Base-by-base conservation (phyloP, 768 basidiomycete genomes). In the Suillus brevipes region DNA sequence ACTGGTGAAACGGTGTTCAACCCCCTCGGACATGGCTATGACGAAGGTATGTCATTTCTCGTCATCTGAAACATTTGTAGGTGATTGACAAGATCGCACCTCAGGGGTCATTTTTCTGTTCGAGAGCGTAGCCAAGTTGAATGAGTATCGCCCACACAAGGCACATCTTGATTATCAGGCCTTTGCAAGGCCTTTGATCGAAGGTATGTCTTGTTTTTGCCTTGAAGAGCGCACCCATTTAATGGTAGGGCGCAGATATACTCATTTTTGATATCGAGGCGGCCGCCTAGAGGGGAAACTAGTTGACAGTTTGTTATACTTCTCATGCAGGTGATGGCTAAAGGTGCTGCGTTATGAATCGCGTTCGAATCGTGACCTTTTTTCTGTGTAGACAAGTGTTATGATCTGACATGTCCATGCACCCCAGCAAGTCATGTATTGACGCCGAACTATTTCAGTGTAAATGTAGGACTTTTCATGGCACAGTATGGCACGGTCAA, bases 31-130 rank as follows among this genome's bases (percentile, higher is more conserved):
- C 75, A 63, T 9, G 69, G 66, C 58, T 76, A 57, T 50, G 71
- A 73, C 55, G 62, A 68, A 64, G 73, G 74, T 76, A 23, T 34
- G 16, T 10, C 8, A 63, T 52, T 28, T 43, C 12, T 20, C 57
- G 20, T 28, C 20, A 18, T 49, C 9, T 28, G 16, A 37, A 40
- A 14, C 3, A n/a, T 52, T 40, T 40, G 18, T 25, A 12, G 16
- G 31, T 37, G 28, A 20, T 43, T 25, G 12, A 25, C 42, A 14
- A 14, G 18, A 12, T 38, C 28, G 50, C 13, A 28, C 16, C 31
- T 14, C 47, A 75, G 73, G 74, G 16, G 12, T 69, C 37, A 66
- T 74, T 31, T 65, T 74, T 31, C 12, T 71, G 49, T 76, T 74
- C 53, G 58, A 74, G 31, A 65, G 66, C 40, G 63, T 64, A 59